Base-by-base conservation (phyloP, 2,329 filamentous ascomycete species). In the Calonectria montana region DNA sequence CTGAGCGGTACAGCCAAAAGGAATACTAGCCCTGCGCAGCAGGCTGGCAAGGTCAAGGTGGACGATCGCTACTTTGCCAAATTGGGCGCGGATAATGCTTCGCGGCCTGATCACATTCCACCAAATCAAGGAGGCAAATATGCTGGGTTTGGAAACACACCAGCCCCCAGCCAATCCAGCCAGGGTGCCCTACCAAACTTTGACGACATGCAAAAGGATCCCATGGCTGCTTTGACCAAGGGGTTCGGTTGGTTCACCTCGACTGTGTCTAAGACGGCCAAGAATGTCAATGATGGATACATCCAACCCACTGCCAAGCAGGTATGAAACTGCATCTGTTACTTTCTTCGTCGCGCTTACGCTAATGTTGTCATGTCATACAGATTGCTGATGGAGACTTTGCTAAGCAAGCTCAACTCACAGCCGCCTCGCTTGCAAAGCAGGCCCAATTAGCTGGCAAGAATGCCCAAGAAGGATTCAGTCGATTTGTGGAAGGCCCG, bases 121-220 rank as follows among this genome's bases (percentile, higher is more conserved):
- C 97, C 97, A 0, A 96, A 89, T 72, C 96, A 98, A 82, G 97
- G 97, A 72, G 97, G 97, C 13, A 98, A 97, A 84, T 99, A 95
- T 81, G 89, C 87, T 13, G 97, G 97, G 0, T 99, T 99, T 82
- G 97, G 97, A 41, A 97, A 93, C 81, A 91, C 92, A 62, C 90
- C 93, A 29, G 88, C 87, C 66, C 87, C 90, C 21, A 82, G 86
- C 64, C 83, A 87, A 66, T 83, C 83, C 39, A 83, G 82, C 63
- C 82, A 80, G 67, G 84, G 85, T 15, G 84, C 81, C 1, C 84
- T 94, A 29, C 94, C 94, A 0, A 91, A 91, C 15, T 86, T 97
- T n/a, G 93, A 97, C 67, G 96, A 98, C 67, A 91, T 98, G 80
- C 95, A 98, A 83, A 94, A 92, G 81, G 97, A 99, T 81, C 96